Base-by-base conservation (phyloP, 768 basidiomycete species). In the Asterophora parasitica region DNA sequence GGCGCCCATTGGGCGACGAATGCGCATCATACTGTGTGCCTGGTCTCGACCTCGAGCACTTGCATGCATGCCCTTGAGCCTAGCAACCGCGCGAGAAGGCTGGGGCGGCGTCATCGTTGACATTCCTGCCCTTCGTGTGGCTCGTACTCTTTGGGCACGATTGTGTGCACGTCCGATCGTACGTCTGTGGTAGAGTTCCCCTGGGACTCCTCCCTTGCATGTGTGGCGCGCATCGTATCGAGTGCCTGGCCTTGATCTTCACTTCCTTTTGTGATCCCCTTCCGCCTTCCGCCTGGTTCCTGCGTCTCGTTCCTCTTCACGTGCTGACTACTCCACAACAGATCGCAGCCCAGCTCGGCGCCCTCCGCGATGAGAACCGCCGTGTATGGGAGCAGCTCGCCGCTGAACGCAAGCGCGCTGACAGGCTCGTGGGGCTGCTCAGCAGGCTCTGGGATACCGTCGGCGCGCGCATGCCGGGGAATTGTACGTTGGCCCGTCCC, bases 341-440 rank as follows among this genome's bases (percentile, higher is more conserved):
- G 77, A 75, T 78, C 15, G 77, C 77, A 4, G 76, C 79, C 1
- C 85, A 86, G 58, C 73, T 91, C 7, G 67, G 69, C 11, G 76
- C 80, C 7, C 83, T 90, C 75, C 74, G 82, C 41, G 85, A 87
- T 6, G 87, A 89, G 62, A 85, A 88, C 54, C 65, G 77, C 38
- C 67, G 79, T 20, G 72, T 89, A 48, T 79, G 76, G 73, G 75
- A 81, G 46, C 69, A 67, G 53, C 67, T 88, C 27, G 60, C 65
- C 4, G 57, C 66, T 4, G 88, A 88, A 62, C 72, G 76, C 44
- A 71, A 75, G 41, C 79, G 80, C 58, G 75, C 80, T 9, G 85
- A 85, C 51, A 77, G 75, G 49, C 70, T 89, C 26, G 76, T 79
- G 0, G 63, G 68, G 37, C 67, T 84, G 20, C 74, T 88, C 23